phyloP scores from a whole-genome alignment of 75 land plant species.

The Pinus tabuliformis region DNA sequence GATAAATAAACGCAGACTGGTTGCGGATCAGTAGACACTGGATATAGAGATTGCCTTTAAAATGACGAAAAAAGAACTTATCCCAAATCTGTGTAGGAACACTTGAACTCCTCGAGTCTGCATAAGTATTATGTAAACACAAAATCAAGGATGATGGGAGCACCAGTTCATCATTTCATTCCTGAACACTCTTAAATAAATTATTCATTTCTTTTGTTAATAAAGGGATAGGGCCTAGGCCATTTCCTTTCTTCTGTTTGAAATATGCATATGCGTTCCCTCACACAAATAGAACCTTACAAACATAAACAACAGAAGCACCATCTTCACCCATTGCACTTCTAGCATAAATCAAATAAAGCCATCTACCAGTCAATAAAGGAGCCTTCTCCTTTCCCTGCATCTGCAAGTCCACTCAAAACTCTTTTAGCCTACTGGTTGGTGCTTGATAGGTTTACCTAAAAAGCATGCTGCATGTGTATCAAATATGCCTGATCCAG shows the following conservation, averaged over 20 bases:
- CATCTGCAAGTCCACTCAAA: neutral
- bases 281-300: neutral
- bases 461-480: neutral
- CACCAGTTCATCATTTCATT: neutral
- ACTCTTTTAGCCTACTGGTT: neutral
- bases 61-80: neutral
- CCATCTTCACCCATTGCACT: neutral
- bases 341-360: neutral
- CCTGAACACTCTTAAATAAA: neutral
- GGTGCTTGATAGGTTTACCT: neutral
- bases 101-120: neutral
- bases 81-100: neutral
- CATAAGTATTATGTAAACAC: neutral
- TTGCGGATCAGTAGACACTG: too few species aligned
- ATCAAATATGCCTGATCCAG: neutral
- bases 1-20: too few species aligned
- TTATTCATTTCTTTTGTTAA: neutral
- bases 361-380: neutral
- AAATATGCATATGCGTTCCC: neutral
- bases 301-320: neutral
- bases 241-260: too few species aligned
- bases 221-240: too few species aligned
- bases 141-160: neutral
- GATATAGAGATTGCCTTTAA: neutral
- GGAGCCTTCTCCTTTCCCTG: neutral